Base-by-base conservation (phyloP, 177 flowering plant species). In the Vitis hybrid region DNA sequence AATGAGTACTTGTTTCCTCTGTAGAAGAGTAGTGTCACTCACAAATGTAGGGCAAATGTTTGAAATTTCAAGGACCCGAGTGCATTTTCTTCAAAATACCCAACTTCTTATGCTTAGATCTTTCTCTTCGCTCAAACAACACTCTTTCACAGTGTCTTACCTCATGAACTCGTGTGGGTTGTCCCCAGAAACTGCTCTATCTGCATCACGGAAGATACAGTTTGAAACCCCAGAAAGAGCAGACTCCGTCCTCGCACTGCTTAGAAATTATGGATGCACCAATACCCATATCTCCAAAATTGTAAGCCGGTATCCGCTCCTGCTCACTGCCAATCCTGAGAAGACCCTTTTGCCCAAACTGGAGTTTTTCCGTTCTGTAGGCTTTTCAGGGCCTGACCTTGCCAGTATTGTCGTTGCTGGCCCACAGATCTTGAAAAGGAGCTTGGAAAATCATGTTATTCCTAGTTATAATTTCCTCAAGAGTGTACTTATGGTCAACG, bases 131-230 rank as follows among this genome's bases (percentile, higher is more conserved):
- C 46, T 0, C 46, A 35, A 35, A 35, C 46, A 51, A 20, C 3
- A 10, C 52, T 55, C 63, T 41, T 71, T 56, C 35, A 57, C 68
- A 3, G 58, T 72, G 35, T 5, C 49, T 41, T 67, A 73, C 75
- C 75, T 72, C 27, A 46, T 68, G 5, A 41, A 68, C 11, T 48
- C 79, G 11, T 73, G 79, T 55, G 79, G 79, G 61, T 65, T 77
- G 48, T 54, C 79, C 4, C 54, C 51, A 24, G 76, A 73, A 50
- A n/a, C 46, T 21, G 79, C 79, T 3, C 59, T 50, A 12, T 46
- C 58, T 8, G 71, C 56, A 2, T 52, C 79, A 4, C 1, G 49
- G 13, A 68, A 20, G 59, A 14, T 77, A 2, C 48, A 60, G 1
- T 56, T 73, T 9, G 12, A 69, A 35, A 27, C 67, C 53, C 70